Percentiles rank a stretch among this genome's conserved stretches.
phyloP scores from a whole-genome alignment of 1,139 yeast genomes.

The Sugiyamaella paludigena region DNA sequence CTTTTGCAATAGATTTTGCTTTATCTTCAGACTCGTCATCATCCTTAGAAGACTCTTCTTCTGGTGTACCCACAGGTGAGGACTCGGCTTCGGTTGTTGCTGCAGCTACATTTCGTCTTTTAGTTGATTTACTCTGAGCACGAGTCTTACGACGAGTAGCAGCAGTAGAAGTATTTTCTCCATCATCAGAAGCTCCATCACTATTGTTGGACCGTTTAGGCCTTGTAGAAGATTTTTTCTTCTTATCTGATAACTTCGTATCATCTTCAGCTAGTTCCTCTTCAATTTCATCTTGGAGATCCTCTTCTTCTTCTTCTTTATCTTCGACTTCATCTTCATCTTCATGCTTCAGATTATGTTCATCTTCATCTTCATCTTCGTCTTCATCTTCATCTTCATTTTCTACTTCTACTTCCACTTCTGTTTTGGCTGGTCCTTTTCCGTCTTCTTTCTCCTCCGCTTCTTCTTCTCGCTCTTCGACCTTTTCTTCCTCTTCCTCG shows the following conservation, averaged over 20 bases:
- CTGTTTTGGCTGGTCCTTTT: constrained; percentile 9
- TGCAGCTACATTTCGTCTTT: constrained; percentile 12
- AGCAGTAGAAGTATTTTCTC: constrained; percentile 5
- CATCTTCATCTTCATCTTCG: constrained; percentile 4
- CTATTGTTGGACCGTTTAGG: neutral
- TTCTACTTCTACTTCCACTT: constrained; percentile 3
- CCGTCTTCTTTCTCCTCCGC: constrained; percentile 8
- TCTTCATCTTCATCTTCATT: neutral
- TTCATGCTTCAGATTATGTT: constrained; percentile 12
- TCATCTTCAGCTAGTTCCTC: constrained; percentile 6
- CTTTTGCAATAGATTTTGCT: neutral
- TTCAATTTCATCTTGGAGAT: constrained; percentile 8
- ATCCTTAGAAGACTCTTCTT: constrained; percentile 7
- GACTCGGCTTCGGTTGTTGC: constrained; percentile 12
- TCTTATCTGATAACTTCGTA: neutral
- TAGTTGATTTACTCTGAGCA: constrained; percentile 15
- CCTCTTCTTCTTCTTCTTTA: constrained; percentile 12
- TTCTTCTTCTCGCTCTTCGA: neutral
- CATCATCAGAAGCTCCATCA: too few species aligned
- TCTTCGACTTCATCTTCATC: constrained; percentile 15
- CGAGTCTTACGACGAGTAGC: constrained; percentile 9
- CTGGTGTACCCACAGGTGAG: constrained; percentile 2
- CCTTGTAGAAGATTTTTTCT: neutral
- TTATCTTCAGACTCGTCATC: constrained; percentile 2
- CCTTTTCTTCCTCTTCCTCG: too few species aligned